Evolutionary conservation across 495 filamentous ascomycete species (phyloP).

Genomic region (Platismatia glauca): DNA sequence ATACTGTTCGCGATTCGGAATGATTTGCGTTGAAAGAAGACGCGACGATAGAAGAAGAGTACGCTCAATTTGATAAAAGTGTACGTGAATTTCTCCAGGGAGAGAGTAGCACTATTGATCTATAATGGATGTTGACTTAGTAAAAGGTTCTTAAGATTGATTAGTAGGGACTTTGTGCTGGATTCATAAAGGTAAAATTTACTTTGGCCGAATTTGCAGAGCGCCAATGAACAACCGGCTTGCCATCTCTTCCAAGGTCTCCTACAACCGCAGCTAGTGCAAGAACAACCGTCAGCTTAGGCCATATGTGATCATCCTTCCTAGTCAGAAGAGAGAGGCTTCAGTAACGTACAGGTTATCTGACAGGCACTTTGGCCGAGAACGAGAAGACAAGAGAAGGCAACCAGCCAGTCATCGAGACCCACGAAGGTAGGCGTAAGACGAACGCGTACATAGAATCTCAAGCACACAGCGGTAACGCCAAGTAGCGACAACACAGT

Average conservation of each 20-base stretch:
- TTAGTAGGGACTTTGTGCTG: not conserved
- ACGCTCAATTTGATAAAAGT: constrained; percentile 15
- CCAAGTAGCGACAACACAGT: constrained; percentile 14
- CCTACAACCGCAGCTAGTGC: not conserved
- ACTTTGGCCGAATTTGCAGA: not conserved
- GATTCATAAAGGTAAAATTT: too few species aligned
- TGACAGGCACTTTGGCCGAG: constrained; percentile 8
- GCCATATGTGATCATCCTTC: not conserved
- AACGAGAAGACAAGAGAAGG: constrained; percentile 8
- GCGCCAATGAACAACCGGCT: not conserved
- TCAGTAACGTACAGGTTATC: constrained; percentile 7
- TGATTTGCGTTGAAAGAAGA: not conserved
- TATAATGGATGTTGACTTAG: not conserved
- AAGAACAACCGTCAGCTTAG: not conserved
- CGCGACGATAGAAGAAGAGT: constrained; percentile 16
- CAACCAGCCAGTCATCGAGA: constrained; percentile 16
- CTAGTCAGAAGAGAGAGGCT: not conserved
- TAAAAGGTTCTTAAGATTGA: not conserved
- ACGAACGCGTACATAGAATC: constrained; percentile 13
- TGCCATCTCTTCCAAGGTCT: not conserved
- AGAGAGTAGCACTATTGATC: not conserved
- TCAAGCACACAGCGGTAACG: constrained; percentile 8
- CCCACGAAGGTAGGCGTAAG: constrained; percentile 9
- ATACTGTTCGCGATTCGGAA: constrained; percentile 10
- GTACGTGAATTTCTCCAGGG: constrained; percentile 14